phyloP scores from a whole-genome alignment of 495 filamentous ascomycete species.

The Ascodesmis nigricans region DNA sequence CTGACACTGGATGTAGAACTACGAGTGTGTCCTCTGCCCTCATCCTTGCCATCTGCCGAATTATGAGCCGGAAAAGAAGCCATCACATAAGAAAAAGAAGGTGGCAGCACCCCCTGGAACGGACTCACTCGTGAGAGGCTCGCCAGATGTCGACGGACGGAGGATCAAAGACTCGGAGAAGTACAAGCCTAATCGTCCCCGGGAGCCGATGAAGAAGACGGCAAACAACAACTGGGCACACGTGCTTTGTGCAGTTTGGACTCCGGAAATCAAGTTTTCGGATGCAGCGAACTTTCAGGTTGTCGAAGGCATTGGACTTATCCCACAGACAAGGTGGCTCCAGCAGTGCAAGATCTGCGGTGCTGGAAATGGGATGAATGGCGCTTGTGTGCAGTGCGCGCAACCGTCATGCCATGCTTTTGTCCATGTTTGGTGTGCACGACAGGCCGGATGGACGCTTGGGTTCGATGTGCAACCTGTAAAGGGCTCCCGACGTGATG shows the following conservation, averaged over 20 bases:
- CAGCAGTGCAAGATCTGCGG: slow-evolving; percentile 76
- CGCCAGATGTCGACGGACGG: slow-evolving; percentile 23
- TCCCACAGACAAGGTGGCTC: slow-evolving; percentile 44
- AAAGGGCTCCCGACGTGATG: slow-evolving; percentile 64
- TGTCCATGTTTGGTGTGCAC: slow-evolving; percentile 81
- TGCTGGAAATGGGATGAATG: slow-evolving; percentile 26
- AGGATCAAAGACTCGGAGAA: slow-evolving; percentile 62
- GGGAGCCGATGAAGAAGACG: slow-evolving; percentile 81
- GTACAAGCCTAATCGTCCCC: slow-evolving; percentile 55
- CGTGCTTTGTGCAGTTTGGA: slow-evolving; percentile 76
- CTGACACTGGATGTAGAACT: slow-evolving; percentile 32
- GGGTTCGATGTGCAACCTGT: slow-evolving; percentile 82
- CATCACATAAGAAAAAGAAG: slow-evolving; percentile 76
- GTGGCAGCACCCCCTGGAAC: slow-evolving; percentile 83
- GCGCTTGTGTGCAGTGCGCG: slow-evolving; percentile 64
- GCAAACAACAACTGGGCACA: slow-evolving; percentile 97
- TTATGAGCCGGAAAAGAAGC: slow-evolving; percentile 28
- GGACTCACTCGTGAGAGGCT: slow-evolving; percentile 28
- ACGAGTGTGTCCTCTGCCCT: slow-evolving; percentile 82
- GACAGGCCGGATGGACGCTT: slow-evolving; percentile 56
- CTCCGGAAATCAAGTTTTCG: slow-evolving; percentile 75
- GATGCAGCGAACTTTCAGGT: slow-evolving; percentile 58
- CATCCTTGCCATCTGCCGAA: slow-evolving; percentile 25
- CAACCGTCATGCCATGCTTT: slow-evolving; percentile 39
- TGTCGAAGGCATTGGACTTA: slow-evolving; percentile 67